A percentile compares a stretch with the other conserved stretches of the same genome.
These are phyloP conservation scores for Chloranthus sessilifolius DNA, from an alignment of 164 flowering plant genomes.

Conservation along the genomic window DNA sequence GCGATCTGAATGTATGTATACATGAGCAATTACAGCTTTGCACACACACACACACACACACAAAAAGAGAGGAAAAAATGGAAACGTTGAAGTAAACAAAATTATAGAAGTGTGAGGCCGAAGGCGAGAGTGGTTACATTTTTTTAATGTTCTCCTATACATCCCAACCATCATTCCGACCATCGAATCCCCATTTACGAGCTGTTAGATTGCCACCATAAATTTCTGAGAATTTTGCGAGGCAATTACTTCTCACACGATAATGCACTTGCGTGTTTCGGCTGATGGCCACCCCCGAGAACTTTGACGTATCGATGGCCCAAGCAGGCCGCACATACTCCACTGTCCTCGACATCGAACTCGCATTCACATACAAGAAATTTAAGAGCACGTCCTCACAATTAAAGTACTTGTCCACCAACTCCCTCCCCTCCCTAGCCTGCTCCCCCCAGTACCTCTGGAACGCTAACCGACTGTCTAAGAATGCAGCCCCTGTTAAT, in stretches of 20 bases:
- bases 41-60: too few species aligned
- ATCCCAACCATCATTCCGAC: conserved; percentile 85
- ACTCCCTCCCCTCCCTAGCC: conserved; percentile 55
- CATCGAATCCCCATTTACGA: conserved; percentile 53
- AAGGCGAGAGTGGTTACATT: too few species aligned
- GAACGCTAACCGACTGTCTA: conserved; percentile 56
- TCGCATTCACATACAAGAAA: conserved; percentile 75
- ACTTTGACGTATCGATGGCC: conserved; percentile 86
- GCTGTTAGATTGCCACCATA: conserved; percentile 67
- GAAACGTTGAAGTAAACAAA: too few species aligned
- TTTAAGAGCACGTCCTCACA: conserved; percentile 93
- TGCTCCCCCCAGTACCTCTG: conserved; percentile 69
- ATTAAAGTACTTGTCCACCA: conserved; percentile 70
- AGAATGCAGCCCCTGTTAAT: conserved; percentile 89
- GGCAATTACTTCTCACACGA: conserved; percentile 59
- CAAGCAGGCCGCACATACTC: conserved; percentile 86
- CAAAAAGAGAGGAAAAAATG: too few species aligned
- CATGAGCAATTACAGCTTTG: too few species aligned
- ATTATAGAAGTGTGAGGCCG: too few species aligned
- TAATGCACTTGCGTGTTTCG: conserved; percentile 72
- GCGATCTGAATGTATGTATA: too few species aligned
- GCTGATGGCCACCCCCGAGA: conserved; percentile 84
- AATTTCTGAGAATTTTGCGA: conserved; percentile 53
- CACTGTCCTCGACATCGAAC: conserved; percentile 44
- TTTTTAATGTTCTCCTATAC: conserved; percentile 50